Conservation (phyloP, 345 rosid species). For the Firmiana major region DNA sequence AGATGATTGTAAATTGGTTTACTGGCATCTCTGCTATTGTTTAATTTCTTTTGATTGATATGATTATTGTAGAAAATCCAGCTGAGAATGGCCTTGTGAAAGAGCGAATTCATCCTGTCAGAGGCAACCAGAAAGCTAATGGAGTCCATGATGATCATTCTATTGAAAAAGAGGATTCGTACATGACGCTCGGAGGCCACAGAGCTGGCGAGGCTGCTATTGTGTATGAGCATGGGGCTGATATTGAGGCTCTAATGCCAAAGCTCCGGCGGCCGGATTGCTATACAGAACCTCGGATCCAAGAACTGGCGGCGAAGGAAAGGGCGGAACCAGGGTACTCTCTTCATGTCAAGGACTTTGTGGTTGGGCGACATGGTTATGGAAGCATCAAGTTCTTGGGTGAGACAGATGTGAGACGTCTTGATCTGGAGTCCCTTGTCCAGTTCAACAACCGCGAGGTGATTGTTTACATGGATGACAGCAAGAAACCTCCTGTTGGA, state of each 20-base stretch:
- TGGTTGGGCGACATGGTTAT: conserved; percentile 80
- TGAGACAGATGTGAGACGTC: conserved; percentile 80
- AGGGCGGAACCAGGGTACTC: conserved; percentile 73
- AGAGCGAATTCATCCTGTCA: conserved; percentile 37
- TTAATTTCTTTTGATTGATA: conserved; percentile 1
- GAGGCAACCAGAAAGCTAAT: conserved; percentile 45
- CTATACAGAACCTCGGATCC: conserved; percentile 89
- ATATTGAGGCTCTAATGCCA: conserved; percentile 84
- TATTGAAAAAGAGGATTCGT: conserved; percentile 44
- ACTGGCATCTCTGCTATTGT: neutral
- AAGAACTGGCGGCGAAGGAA: conserved; percentile 89
- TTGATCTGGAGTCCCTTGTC: conserved; percentile 73
- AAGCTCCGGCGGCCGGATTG: conserved; percentile 74
- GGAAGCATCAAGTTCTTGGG: conserved; percentile 88
- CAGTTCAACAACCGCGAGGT: conserved; percentile 89
- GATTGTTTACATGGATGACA: conserved; percentile 88
- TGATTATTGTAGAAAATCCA: conserved; percentile 36
- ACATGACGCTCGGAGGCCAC: conserved; percentile 54
- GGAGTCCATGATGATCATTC: conserved; percentile 45
- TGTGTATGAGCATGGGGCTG: conserved; percentile 76
- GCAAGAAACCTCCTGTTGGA: conserved; percentile 80
- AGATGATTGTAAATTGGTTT: neutral
- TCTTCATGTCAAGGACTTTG: conserved; percentile 68
- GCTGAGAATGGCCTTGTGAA: conserved; percentile 32
- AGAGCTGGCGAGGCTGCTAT: conserved; percentile 84